Percentiles rank a stretch among this genome's conserved stretches.
Conservation (phyloP, 257 asterid genomes). For the Penstemon barbatus region DNA sequence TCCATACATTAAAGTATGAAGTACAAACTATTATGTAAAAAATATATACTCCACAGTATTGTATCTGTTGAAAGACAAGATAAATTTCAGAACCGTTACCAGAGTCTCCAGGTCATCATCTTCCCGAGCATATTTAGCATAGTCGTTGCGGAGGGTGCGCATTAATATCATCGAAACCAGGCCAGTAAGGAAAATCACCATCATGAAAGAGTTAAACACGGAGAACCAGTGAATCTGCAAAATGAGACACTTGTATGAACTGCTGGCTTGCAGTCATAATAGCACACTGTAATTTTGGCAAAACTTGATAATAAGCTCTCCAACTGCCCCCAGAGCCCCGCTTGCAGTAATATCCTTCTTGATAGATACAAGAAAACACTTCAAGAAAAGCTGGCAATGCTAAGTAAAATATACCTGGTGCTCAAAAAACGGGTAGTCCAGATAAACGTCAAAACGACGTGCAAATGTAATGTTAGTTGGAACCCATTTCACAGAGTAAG, state of each 20-base stretch:
- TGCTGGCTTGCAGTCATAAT: conserved; percentile 20
- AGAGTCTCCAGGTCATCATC: conserved; percentile 96
- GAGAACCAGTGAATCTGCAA: conserved; percentile 99
- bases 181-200: conserved; percentile 98
- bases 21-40: conserved; percentile 9
- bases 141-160: conserved; percentile 97
- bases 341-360: background rate
- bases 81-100: conserved; percentile 46
- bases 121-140: conserved; percentile 98
- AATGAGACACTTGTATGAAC: conserved; percentile 28
- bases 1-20: background rate
- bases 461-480: conserved; percentile 81
- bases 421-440: conserved; percentile 97
- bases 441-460: conserved; percentile 92
- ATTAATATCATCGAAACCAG: conserved; percentile 95
- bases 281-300: background rate
- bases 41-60: background rate
- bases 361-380: background rate
- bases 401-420: conserved; percentile 70
- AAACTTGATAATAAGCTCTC: background rate
- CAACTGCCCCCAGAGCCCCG: background rate
- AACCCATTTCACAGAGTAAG: conserved; percentile 89
- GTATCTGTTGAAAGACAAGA: background rate
- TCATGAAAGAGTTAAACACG: conserved; percentile 95
- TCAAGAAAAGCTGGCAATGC: conserved; percentile 8